phyloP scores from a whole-genome alignment of 441 rosid genomes.

The Isatis lusitanica region DNA sequence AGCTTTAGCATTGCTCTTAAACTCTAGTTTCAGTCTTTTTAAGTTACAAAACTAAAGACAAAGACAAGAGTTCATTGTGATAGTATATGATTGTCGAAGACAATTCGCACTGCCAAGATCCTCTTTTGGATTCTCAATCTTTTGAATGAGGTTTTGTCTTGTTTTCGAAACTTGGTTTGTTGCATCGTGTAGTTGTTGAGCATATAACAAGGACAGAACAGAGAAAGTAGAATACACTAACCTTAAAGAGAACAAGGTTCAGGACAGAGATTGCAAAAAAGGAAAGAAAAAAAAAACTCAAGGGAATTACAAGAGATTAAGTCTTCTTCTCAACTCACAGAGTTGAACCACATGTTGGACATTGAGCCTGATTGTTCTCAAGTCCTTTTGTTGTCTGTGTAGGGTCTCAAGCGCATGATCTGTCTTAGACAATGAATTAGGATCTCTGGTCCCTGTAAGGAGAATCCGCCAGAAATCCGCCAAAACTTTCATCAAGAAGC shows the following conservation, averaged over 20 bases:
- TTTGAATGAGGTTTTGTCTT: conserved; percentile 20
- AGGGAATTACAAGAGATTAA: too few relatives aligned
- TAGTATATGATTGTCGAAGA: conserved; percentile 20
- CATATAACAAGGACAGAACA: not conserved
- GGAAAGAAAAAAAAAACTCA: too few relatives aligned
- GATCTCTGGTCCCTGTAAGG: conserved; percentile 77
- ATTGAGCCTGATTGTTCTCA: too few relatives aligned
- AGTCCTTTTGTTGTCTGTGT: too few relatives aligned
- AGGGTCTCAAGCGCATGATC: conserved; percentile 73
- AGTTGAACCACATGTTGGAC: too few relatives aligned
- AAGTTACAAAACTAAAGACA: conserved; percentile 2
- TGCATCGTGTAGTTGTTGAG: conserved; percentile 5
- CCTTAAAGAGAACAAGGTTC: not conserved
- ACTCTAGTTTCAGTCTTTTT: conserved; percentile 18
- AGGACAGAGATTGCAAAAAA: conserved; percentile 1
- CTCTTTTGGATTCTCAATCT: conserved; percentile 23
- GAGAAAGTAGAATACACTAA: not conserved
- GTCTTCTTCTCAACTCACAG: too few relatives aligned
- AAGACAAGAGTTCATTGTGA: conserved; percentile 11
- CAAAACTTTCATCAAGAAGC: conserved; percentile 51
- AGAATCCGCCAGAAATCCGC: conserved; percentile 80
- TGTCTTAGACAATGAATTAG: conserved; percentile 74
- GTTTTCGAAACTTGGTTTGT: not conserved
- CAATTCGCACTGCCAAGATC: not conserved
- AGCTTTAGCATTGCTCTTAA: conserved; percentile 71